These are phyloP conservation scores for Crithidia thermophila DNA, from an alignment of 208 protist species.

Conservation along the genomic window DNA sequence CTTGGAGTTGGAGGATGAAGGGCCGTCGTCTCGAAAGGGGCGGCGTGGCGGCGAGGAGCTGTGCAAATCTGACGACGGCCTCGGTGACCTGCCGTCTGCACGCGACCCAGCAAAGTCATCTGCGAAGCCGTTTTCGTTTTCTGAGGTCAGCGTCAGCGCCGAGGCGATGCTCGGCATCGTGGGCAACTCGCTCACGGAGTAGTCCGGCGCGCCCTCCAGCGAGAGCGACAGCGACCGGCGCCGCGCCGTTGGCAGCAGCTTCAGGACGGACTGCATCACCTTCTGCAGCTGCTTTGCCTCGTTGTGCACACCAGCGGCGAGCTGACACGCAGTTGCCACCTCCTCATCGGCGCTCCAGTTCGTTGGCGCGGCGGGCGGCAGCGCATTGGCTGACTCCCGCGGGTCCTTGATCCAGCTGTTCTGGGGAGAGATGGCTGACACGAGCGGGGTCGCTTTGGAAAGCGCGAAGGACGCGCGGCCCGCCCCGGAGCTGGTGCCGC, in stretches of 20 bases:
- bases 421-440: constrained; percentile 1
- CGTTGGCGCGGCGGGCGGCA: constrained; percentile 2
- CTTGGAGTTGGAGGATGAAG: background rate
- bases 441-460: constrained; percentile 8
- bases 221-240: constrained; percentile 8
- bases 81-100: background rate
- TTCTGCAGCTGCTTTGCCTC: constrained; percentile 22
- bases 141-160: background rate
- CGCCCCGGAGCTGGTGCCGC: constrained; percentile 1
- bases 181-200: constrained; percentile 12
- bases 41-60: background rate
- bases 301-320: constrained; percentile 16
- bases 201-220: constrained; percentile 7
- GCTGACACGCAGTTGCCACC: constrained; percentile 5
- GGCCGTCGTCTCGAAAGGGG: constrained; percentile 3
- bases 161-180: constrained; percentile 5
- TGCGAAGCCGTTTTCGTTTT: constrained; percentile 1
- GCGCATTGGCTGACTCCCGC: constrained; percentile 5
- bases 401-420: constrained; percentile 23
- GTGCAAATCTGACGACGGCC: background rate
- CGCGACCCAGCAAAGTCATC: background rate
- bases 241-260: constrained; percentile 17
- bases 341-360: constrained; percentile 18
- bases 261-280: constrained; percentile 14
- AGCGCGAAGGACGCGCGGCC: constrained; percentile 5